Evolutionary conservation across 2,329 filamentous ascomycete species (phyloP), one percentile per base, ranked within the genome.

Genomic region (Calonectria hongkongensis): DNA sequence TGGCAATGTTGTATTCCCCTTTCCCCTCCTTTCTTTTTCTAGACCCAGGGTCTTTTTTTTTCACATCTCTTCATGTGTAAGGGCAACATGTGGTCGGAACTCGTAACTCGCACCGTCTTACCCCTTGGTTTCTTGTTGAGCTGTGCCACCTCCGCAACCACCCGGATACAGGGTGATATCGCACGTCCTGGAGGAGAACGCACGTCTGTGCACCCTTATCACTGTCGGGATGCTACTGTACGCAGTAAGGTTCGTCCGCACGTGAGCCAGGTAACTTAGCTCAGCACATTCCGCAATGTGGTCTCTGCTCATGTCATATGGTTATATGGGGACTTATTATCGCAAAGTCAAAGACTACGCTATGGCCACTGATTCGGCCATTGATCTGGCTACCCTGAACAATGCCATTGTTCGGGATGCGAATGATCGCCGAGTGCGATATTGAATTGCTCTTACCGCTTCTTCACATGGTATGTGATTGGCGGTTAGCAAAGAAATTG

Each of bases 181-280:
- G 54, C 54, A 41, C 54, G 6, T 7, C 21, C 21, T 4, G 41
- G 25, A 41, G 18, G 54, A 39, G 15, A 28, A 41, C 36, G n/a
- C 33, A 60, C 54, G 54, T 60, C 54, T 27, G 54, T 60, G 54
- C 54, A 13, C 25, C 33, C 54, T 60, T 60, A 60, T 60, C 54
- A n/a, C 21, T 9, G 33, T 13, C 36, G n/a, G 54, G 54, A 39
- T 41, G 13, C 12, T 16, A 36, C n/a, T 27, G 8, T 36, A 41
- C 7, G 33, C 25, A 4, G n/a, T 39, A 60, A 60, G 54, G 54
- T 60, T 60, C 54, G 36, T 60, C 54, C 54, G 36, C 54, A 60
- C 54, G 54, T 60, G 54, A 60, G 54, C 54, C 39, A 41, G 36
- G 16, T 15, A 21, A 25, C 54, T 58, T 60, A 60, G 54, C 54